These are phyloP conservation scores for Apium graveolens DNA, from an alignment of 129 eudicot genomes.

Conservation along the genomic window DNA sequence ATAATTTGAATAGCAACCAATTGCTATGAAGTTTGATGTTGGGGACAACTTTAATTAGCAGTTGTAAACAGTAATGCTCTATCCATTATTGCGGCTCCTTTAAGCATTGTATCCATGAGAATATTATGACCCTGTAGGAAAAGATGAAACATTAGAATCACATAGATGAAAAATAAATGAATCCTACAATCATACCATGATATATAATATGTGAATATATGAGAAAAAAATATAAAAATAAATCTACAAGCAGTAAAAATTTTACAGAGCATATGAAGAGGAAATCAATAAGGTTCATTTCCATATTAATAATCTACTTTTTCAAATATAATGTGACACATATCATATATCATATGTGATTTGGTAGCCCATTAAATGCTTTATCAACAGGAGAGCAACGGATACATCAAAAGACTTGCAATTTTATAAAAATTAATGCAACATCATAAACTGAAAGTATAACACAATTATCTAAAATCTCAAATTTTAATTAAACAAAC, in stretches of 20 bases:
- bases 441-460: too few relatives aligned
- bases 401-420: background rate
- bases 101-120: constrained; percentile 99
- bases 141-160: background rate
- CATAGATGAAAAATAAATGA: background rate
- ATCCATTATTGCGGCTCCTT: constrained; percentile 98
- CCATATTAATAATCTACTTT: background rate
- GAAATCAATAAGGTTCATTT: background rate
- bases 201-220: background rate
- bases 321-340: background rate
- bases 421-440: too few relatives aligned
- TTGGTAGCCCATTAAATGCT: background rate
- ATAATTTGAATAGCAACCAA: constrained; percentile 96
- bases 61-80: constrained; percentile 97
- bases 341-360: background rate
- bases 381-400: background rate
- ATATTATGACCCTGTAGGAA: constrained; percentile 81
- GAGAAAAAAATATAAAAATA: background rate
- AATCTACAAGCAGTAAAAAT: background rate
- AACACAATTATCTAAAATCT: too few relatives aligned
- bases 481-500: too few relatives aligned
- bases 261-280: background rate
- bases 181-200: background rate
- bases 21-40: constrained; percentile 96
- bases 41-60: constrained; percentile 98